Evolutionary conservation across 805 yeast genomes (phyloP), one percentile per base, ranked within the genome.

Genomic region (Saccharomycopsis oosterbeekiorum): DNA sequence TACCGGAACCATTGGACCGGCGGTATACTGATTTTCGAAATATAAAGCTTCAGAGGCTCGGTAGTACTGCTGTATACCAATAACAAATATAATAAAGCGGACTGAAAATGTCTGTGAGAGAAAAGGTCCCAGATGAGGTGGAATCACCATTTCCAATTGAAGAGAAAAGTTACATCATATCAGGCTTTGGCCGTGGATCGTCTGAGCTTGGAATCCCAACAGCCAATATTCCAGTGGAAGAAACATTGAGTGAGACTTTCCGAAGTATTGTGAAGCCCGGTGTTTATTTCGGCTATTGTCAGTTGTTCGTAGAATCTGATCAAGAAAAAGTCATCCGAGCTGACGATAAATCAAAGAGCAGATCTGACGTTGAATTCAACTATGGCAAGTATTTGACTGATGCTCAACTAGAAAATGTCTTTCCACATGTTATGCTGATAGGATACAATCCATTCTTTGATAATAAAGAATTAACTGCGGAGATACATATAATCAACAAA

Each of bases 151-250:
- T 68, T 41, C 92, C 92, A 0, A 76, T 79, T 0, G 71, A 78
- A 3, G 73, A 78, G 4, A 73, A 70, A 15, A 74, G 85, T 14
- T 75, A 75, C 36, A 79, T 88, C 34, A 78, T 85, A 19, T 78
- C 92, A 37, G 99, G 99, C 0, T 94, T 89, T 73, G 99, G 99
- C 5, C 80, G 99, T 60, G 99, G 99, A 0, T 89, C 97, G 0
- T 73, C 94, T 0, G 97, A 90, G 67, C 78, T 94, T 51, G 98
- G 98, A 0, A 87, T 91, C 54, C 99, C 99, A 1, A 94, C 99
- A 0, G 98, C 97, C 6, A 93, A 93, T 69, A 81, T 93, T 4
- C 87, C 89, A 1, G 80, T 88, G 2, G 29, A 24, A 10, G 76
- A 75, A 2, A 74, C 77, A 42, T 74, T 81, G 24, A 78, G 82